Base-by-base conservation (phyloP, 805 yeast species). In the Candida namnaoensis region DNA sequence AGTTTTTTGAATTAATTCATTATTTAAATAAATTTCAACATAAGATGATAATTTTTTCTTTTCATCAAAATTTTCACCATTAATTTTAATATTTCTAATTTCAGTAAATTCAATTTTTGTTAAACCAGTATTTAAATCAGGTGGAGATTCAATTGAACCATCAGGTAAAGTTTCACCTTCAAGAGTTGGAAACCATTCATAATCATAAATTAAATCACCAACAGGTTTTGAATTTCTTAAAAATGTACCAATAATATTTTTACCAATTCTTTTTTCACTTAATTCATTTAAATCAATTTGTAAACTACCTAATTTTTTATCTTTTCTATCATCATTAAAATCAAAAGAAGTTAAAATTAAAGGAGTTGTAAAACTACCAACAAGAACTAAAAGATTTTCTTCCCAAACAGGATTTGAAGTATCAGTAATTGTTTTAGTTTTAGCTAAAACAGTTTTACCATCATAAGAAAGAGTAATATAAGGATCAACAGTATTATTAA, bases 81-180 rank as follows among this genome's bases (percentile, higher is more conserved):
- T 43, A 32, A 42, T 42, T 7, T 15, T 12, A 7, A 56, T 41
- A 36, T 48, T 76, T 64, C 87, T 77, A 25, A 84, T 82, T 50
- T 78, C 84, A 28, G 67, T 56, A 38, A 86, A 62, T 45, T 80
- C 82, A 50, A 91, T 65, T 53, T 80, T 72, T 19, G 82, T 78
- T 52, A 95, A 80, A 72, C 99, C 99, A 13, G 97, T 88, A 64
- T 91, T 91, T 58, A 87, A 76, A 49, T 88, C 96, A 37, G 96
- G 96, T 37, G 95, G 85, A 38, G 95, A 88, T 49, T 79, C 81
- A 41, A 74, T 69, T 3, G 90, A 81, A 39, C 96, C 96, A 61
- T 88, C 96, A 4, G 86, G 75, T 65, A 50, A 69, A 61, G 43
- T 77, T 69, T 63, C 76, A 69, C 65, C 57, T 44, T 65, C 66